These are phyloP conservation scores for Botrytis paeoniae DNA, from an alignment of 2,329 filamentous ascomycete species.

Conservation along the genomic window DNA sequence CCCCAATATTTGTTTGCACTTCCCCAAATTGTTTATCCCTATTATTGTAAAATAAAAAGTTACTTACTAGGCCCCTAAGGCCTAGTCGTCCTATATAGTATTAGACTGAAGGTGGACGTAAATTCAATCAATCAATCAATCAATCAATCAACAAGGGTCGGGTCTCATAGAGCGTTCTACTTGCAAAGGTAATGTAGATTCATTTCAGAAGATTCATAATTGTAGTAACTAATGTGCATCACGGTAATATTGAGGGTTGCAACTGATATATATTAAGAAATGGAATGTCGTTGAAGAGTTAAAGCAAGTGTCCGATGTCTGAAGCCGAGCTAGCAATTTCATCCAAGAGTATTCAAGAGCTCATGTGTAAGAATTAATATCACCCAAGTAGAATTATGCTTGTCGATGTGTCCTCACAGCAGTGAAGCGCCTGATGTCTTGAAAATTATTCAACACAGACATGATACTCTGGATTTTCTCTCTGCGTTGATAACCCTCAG, in stretches of 20 bases:
- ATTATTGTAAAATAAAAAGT: no score
- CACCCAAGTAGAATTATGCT: no score
- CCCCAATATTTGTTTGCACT: no score
- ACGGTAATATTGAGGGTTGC: neutral
- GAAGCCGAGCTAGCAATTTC: neutral
- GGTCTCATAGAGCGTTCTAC: neutral
- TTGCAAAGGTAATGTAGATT: neutral
- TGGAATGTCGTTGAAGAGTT: no score
- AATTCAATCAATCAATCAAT: no score
- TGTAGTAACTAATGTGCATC: rapidly evolving
- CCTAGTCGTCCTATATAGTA: no score
- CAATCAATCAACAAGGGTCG: no score
- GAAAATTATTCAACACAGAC: neutral
- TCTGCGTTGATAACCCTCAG: neutral
- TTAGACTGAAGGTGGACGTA: no score
- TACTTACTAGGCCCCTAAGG: no score
- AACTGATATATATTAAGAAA: neutral
- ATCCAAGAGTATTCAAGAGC: neutral
- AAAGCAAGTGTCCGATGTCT: neutral
- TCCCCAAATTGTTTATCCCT: no score
- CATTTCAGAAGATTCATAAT: neutral
- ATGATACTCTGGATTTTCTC: neutral
- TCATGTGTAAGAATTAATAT: neutral
- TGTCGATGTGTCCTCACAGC: neutral
- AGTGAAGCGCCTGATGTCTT: neutral